Conservation (phyloP, 345 rosid species). For the Eutrema heterophyllum region DNA sequence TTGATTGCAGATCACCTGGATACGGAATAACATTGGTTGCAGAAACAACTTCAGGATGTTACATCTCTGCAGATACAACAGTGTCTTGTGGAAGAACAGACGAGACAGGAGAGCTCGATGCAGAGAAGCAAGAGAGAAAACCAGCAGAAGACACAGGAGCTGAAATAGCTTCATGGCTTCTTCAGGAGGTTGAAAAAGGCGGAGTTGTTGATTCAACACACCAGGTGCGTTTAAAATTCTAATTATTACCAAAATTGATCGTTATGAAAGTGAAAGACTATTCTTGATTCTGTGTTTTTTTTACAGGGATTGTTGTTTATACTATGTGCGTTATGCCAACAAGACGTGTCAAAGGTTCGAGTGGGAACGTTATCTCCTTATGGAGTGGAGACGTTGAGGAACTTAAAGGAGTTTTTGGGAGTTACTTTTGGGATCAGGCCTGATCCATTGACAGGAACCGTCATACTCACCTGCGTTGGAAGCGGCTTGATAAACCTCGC, state of each 20-base stretch:
- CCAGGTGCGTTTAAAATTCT: slow-evolving; percentile 46
- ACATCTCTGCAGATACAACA: slow-evolving; percentile 69
- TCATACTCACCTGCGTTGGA: slow-evolving; percentile 67
- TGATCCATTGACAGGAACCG: slow-evolving; percentile 70
- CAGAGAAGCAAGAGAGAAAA: slow-evolving; percentile 47
- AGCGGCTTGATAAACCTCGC: slow-evolving; percentile 76
- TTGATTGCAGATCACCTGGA: slow-evolving; percentile 71
- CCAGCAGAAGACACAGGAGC: slow-evolving; percentile 79
- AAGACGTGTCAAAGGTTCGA: slow-evolving; percentile 77
- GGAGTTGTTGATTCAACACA: slow-evolving; percentile 96
- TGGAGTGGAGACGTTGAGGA: slow-evolving; percentile 76
- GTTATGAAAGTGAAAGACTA: background rate
- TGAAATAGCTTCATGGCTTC: slow-evolving; percentile 78
- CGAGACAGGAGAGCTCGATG: slow-evolving; percentile 51
- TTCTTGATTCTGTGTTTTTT: background rate
- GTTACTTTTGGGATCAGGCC: slow-evolving; percentile 58
- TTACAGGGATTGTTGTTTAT: slow-evolving; percentile 66
- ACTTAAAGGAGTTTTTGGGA: slow-evolving; percentile 68
- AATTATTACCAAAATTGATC: background rate
- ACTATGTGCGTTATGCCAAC: slow-evolving; percentile 69
- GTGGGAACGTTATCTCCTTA: slow-evolving; percentile 76
- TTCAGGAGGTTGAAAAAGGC: slow-evolving; percentile 81
- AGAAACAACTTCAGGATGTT: slow-evolving; percentile 86
- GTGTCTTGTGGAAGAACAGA: slow-evolving; percentile 45
- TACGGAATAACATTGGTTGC: slow-evolving; percentile 91